Evolutionary conservation across 331 rosid species (phyloP), one percentile per base, ranked within the genome.

Genomic region (Cydonia oblonga): DNA sequence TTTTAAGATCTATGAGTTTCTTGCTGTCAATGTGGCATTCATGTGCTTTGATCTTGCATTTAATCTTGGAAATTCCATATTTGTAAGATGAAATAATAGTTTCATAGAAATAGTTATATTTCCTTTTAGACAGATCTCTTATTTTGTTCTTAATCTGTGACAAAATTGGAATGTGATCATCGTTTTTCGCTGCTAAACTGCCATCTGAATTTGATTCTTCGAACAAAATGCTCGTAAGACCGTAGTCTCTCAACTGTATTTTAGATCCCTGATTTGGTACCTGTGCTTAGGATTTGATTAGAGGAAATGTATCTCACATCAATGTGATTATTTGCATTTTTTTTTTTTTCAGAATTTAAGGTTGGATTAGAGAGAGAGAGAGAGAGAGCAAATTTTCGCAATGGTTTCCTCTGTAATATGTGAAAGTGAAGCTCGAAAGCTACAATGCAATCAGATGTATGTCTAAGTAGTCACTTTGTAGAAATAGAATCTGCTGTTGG

Each of bases 401-500:
- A 57, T 65, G 85, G 58, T 18, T 40, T 29, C 66, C 79, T 10
- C 12, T 20, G 30, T 49, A 72, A 78, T 60, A 30, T 72, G 68
- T 64, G 38, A 44, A 40, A 70, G 25, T 46, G 69, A 74, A 71
- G 75, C 69, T 75, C 68, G 46, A 71, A 46, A 54, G 65, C 25
- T 79, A 7, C 53, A 59, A 73, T 70, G 77, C 62, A 75, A 6
- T 76, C 60, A 12, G 59, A 65, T 74, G 32, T 28, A 19, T 57
- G 63, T 38, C 78, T 38, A 74, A 72, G 29, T 77, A 64, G 73
- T 74, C 73, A 77, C 72, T 70, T 64, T 71, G 49, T 83, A 78
- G 89, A 40, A 40, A 40, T 40, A 40, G 46, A 73, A 44, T 35
- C 79, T 28, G 75, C 81, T 74, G 75, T 56, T 40, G 60, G 82